Base-by-base conservation (phyloP, 768 basidiomycete genomes). In the Galerina marginata region DNA sequence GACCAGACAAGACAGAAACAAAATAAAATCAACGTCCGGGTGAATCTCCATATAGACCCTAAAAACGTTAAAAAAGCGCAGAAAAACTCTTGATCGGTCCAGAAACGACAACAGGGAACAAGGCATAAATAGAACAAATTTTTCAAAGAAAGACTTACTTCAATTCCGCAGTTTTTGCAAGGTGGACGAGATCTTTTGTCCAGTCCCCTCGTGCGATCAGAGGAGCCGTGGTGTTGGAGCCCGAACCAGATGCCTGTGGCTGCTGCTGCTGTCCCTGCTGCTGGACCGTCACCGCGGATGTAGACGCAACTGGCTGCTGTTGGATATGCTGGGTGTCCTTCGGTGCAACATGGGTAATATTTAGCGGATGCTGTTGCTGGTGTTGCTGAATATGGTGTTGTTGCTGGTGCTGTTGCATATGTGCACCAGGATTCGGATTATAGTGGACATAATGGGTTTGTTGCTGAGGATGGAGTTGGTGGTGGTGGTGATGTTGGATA, bases 101-200 rank as follows among this genome's bases (percentile, higher is more conserved):
- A 51, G 49, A 37, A 38, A 51, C 49, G 16, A 2, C 9, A 10
- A 50, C 48, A 20, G 12, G 44, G 16, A 45, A 45, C 16, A n/a
- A 51, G 23, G 49, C 10, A 36, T 23, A 37, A 52, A 42, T 6
- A 40, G 40, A 42, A 15, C 9, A 39, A 11, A n/a, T 2, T n/a
- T 16, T 5, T 6, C 14, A 15, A 26, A 25, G 37, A 14, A 33
- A 45, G 11, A 83, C 90, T 66, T 72, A 94, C 92, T 94, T 94
- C 68, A 94, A 82, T 71, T 94, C 92, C 9, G 92, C 92, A 1
- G 90, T 92, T 77, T 91, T 93, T 6, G 92, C 92, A 10, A 94
- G 82, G 54, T 93, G 90, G 36, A 94, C 89, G 44, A 94, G 82
- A 73, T 92, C 90, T 66, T 89, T 90, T 26, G 91, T 92, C 92